These are phyloP conservation scores for Trichoderma erinaceum DNA, from an alignment of 495 filamentous ascomycete species.

Conservation along the genomic window DNA sequence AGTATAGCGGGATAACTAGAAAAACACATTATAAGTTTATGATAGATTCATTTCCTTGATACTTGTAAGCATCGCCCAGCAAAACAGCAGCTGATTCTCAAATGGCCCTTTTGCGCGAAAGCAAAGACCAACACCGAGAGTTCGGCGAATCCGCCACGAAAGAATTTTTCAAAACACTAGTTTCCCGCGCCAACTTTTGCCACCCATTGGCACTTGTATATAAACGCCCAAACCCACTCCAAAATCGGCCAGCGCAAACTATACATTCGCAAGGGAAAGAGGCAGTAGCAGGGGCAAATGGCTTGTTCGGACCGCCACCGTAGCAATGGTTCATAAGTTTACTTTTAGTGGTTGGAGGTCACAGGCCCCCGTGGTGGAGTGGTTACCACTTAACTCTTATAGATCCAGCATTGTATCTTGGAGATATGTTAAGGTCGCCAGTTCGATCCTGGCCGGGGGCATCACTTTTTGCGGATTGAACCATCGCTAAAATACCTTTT, in stretches of 20 bases:
- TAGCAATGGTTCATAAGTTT: not conserved
- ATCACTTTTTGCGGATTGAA: not conserved
- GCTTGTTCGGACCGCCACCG: too few species aligned
- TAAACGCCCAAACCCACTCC: not conserved
- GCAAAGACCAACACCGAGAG: too few species aligned
- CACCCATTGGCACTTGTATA: not conserved
- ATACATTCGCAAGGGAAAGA: not conserved
- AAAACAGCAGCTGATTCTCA: too few species aligned
- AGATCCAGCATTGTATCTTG: conserved; percentile 9
- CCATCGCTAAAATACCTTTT: not conserved
- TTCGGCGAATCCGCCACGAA: too few species aligned
- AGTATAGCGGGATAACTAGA: too few species aligned
- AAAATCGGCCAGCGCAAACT: not conserved
- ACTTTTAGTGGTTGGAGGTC: not conserved
- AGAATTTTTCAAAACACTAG: too few species aligned
- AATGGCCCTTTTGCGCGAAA: too few species aligned
- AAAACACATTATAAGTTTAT: too few species aligned
- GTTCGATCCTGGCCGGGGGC: conserved; percentile 14
- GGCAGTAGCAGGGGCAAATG: not conserved
- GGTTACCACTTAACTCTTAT: conserved; percentile 14
- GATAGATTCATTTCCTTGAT: too few species aligned
- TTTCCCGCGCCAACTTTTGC: too few species aligned
- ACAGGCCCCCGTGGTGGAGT: conserved; percentile 9
- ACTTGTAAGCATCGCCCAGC: too few species aligned
- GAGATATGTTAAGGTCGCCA: conserved; percentile 14